Evolutionary conservation across 2,329 filamentous ascomycete species (phyloP).

Genomic region (Paraphoma sp.): DNA sequence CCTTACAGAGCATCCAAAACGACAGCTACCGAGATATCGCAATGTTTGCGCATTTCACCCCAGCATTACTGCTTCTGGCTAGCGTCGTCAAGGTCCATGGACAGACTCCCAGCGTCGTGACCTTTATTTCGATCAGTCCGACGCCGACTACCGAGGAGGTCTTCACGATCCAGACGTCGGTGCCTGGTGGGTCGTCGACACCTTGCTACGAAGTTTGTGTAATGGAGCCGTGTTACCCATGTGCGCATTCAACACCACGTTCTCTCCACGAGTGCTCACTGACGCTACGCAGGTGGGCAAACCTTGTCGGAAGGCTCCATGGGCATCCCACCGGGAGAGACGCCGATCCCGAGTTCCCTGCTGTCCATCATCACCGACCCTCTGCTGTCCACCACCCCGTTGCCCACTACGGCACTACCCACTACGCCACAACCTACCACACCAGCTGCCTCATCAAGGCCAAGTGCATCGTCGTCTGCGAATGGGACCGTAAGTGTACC

Average conservation of each 20-base stretch:
- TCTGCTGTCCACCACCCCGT: neutral
- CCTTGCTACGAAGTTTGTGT: conserved; percentile 35
- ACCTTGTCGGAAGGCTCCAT: conserved; percentile 14
- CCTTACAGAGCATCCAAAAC: neutral
- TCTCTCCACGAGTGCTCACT: conserved; percentile 1
- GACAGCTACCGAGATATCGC: conserved; percentile 4
- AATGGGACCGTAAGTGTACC: neutral
- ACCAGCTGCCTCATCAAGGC: neutral
- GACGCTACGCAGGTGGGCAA: conserved; percentile 7
- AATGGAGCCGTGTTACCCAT: conserved; percentile 33
- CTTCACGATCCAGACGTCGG: conserved; percentile 38
- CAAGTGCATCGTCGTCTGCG: neutral
- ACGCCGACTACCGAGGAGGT: conserved; percentile 24
- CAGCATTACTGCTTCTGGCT: conserved; percentile 37
- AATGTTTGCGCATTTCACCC: conserved; percentile 31
- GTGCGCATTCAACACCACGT: conserved; percentile 16
- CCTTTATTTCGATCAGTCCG: conserved; percentile 16
- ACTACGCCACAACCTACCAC: too few relatives aligned
- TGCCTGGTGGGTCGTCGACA: conserved; percentile 20
- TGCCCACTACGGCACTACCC: neutral
- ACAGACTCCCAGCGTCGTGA: conserved; percentile 16
- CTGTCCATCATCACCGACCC: neutral
- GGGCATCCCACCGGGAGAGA: conserved; percentile 26
- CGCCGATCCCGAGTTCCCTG: conserved; percentile 4
- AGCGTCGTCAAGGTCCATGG: conserved; percentile 25